These are phyloP conservation scores for Sugiyamaella castrensis DNA, from an alignment of 1,139 yeast genomes.

Conservation along the genomic window DNA sequence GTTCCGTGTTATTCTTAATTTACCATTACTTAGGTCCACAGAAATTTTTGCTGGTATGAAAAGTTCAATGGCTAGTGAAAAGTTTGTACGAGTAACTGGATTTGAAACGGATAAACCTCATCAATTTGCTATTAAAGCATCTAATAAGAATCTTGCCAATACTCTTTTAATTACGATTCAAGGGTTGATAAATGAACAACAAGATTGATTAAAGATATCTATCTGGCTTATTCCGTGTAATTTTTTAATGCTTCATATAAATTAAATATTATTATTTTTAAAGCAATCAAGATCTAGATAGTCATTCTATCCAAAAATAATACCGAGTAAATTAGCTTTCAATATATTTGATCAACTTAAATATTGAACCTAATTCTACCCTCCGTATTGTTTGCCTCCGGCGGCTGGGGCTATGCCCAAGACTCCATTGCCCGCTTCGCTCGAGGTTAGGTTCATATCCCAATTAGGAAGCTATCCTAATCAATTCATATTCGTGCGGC, in stretches of 20 bases:
- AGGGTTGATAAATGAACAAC: constrained; percentile 32
- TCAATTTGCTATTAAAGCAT: constrained; percentile 78
- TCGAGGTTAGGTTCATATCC: no score
- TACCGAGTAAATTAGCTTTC: no score
- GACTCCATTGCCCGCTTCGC: no score
- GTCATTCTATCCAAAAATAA: not conserved
- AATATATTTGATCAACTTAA: no score
- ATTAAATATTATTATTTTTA: not conserved
- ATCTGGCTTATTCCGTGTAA: not conserved
- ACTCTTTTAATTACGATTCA: constrained; percentile 55
- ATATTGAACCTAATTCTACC: no score
- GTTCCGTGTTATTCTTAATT: constrained; percentile 75
- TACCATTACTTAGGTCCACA: constrained; percentile 58
- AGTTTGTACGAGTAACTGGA: constrained; percentile 68
- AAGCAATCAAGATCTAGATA: not conserved
- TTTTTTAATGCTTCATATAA: not conserved
- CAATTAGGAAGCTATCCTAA: no score
- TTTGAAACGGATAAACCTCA: constrained; percentile 62
- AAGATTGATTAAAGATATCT: not conserved
- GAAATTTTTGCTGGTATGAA: constrained; percentile 76
- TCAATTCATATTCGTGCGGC: no score
- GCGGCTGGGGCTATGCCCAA: no score
- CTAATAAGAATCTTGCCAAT: constrained; percentile 58
- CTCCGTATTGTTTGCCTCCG: no score
- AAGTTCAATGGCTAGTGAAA: constrained; percentile 73